phyloP scores from a whole-genome alignment of 1,284 basidiomycete species.

The Caloboletus inedulis region DNA sequence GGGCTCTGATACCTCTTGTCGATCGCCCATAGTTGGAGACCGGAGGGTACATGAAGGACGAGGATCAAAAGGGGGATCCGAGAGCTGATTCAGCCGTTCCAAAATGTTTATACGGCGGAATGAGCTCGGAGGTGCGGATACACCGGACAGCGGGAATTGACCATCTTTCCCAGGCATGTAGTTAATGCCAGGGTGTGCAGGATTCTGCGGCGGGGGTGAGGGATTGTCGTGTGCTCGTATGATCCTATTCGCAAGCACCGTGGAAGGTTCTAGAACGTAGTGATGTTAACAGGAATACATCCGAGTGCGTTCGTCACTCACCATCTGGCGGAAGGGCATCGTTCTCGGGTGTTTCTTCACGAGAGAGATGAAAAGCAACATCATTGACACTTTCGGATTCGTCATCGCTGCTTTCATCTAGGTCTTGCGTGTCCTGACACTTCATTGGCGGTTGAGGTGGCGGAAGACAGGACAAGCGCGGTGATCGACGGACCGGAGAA shows the following conservation, averaged over 20 bases:
- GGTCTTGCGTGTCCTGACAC: conserved; percentile 12
- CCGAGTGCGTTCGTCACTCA: conserved; percentile 28
- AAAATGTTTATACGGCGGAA: conserved; percentile 34
- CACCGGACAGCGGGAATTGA: conserved; percentile 13
- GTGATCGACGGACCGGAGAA: conserved; percentile 49
- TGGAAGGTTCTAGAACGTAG: conserved; percentile 54
- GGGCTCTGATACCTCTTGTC: conserved; percentile 1
- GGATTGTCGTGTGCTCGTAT: conserved; percentile 69
- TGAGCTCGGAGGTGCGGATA: conserved; percentile 27
- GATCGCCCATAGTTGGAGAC: conserved; percentile 3
- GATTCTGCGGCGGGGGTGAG: conserved; percentile 62
- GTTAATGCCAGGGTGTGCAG: conserved; percentile 20
- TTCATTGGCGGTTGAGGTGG: conserved; percentile 25
- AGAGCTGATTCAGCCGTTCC: conserved; percentile 26
- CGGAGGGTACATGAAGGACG: background rate
- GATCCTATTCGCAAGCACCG: conserved; percentile 58
- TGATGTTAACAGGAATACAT: conserved; percentile 6
- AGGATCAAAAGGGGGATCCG: conserved; percentile 2
- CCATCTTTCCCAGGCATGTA: conserved; percentile 18
- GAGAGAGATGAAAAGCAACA: conserved; percentile 32
- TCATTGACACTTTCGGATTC: conserved; percentile 33
- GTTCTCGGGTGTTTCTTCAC: conserved; percentile 46
- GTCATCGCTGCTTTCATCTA: conserved; percentile 24
- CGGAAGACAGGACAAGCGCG: conserved; percentile 43
- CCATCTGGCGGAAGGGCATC: conserved; percentile 42